Conservation (phyloP, 306 rosid species). For the Amphicarpaea edgeworthii region DNA sequence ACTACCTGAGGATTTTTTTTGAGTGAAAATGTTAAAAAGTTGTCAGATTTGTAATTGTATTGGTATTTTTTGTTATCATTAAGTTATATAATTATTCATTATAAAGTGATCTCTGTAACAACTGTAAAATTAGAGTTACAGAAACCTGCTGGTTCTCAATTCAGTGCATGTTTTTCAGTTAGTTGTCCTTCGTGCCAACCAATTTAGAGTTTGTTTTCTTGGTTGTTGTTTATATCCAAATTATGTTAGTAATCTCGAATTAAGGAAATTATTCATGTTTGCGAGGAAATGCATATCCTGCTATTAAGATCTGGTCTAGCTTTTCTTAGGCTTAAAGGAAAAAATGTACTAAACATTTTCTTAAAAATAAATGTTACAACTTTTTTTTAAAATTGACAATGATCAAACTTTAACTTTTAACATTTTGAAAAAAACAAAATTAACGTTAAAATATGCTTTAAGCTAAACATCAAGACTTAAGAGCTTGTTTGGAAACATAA, state of each 20-base stretch:
- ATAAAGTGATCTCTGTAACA: not conserved
- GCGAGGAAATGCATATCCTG: too few species aligned
- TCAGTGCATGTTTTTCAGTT: not conserved
- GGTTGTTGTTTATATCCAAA: not conserved
- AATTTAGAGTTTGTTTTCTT: not conserved
- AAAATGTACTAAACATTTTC: too few species aligned
- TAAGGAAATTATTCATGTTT: not conserved
- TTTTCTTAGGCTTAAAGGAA: too few species aligned
- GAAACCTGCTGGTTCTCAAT: not conserved
- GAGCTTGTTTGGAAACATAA: too few species aligned
- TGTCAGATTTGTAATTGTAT: constrained; percentile 32
- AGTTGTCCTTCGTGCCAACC: not conserved
- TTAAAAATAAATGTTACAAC: too few species aligned
- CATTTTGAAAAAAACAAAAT: too few species aligned
- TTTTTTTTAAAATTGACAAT: too few species aligned
- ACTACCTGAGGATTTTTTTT: constrained; percentile 50
- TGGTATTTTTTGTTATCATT: constrained; percentile 37
- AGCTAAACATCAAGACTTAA: too few species aligned
- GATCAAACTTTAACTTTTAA: too few species aligned
- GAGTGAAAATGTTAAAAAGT: constrained; percentile 19
- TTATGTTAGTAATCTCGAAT: not conserved
- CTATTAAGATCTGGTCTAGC: too few species aligned
- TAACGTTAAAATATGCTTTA: too few species aligned
- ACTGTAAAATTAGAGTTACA: not conserved
- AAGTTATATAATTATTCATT: constrained; percentile 6